Evolutionary conservation across 2,329 filamentous ascomycete genomes (phyloP).

Genomic region (Botryosphaeria dothidea): DNA sequence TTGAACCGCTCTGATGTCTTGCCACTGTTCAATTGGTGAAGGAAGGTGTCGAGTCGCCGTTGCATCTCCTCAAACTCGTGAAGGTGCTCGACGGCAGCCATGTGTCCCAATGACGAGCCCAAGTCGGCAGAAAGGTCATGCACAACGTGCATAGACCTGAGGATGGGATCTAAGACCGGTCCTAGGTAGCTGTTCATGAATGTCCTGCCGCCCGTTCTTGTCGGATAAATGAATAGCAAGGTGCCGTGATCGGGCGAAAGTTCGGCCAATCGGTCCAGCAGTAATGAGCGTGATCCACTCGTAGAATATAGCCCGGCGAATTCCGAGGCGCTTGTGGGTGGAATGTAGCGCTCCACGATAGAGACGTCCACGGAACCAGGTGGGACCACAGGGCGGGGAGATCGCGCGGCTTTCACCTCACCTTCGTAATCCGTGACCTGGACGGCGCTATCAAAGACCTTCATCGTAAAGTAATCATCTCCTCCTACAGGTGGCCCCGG

Average conservation of each 20-base stretch:
- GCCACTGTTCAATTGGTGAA: slow-evolving; percentile 30
- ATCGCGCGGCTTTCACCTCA: slow-evolving; percentile 51
- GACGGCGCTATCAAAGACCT: slow-evolving; percentile 63
- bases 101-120: slow-evolving; percentile 54
- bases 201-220: slow-evolving; percentile 55
- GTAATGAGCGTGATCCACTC: slow-evolving; percentile 53
- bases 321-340: slow-evolving; percentile 60
- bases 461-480: slow-evolving; percentile 63
- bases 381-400: slow-evolving; percentile 59
- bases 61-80: slow-evolving; percentile 56
- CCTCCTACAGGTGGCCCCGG: slow-evolving; percentile 53
- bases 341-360: slow-evolving; percentile 66
- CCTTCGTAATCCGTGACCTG: slow-evolving; percentile 60
- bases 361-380: slow-evolving; percentile 62
- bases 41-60: slow-evolving; percentile 32
- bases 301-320: slow-evolving; percentile 60
- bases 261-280: slow-evolving; percentile 63
- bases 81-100: slow-evolving; percentile 56
- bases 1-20: slow-evolving; percentile 27
- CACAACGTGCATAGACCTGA: slow-evolving; percentile 60
- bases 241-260: slow-evolving; percentile 58
- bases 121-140: slow-evolving; percentile 61
- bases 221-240: slow-evolving; percentile 65
- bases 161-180: slow-evolving; percentile 61
- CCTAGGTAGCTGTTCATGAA: slow-evolving; percentile 62